Evolutionary conservation across 2,329 filamentous ascomycete species (phyloP).

Genomic region (Diaporthe citriasiana): DNA sequence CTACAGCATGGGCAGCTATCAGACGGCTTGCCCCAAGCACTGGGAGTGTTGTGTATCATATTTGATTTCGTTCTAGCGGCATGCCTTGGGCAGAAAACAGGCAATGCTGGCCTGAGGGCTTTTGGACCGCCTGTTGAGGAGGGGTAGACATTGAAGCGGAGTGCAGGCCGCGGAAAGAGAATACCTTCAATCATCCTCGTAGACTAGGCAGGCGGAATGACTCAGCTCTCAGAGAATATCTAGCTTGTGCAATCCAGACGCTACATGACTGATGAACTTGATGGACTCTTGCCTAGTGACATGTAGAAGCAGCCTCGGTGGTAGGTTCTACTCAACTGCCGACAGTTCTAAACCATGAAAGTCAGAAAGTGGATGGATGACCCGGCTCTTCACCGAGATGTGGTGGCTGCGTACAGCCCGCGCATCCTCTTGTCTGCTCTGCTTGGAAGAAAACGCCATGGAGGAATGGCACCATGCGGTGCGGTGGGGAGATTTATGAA

Average conservation of each 20-base stretch:
- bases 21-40: conserved; percentile 35
- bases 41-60: conserved; percentile 35
- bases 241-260: neutral
- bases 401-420: neutral
- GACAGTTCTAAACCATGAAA: neutral
- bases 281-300: neutral
- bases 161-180: conserved; percentile 43
- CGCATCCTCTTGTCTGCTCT: neutral
- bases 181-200: conserved; percentile 22
- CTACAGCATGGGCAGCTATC: conserved; percentile 40
- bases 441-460: neutral
- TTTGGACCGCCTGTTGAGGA: conserved; percentile 19
- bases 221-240: conserved; percentile 22
- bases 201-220: conserved; percentile 19
- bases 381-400: neutral
- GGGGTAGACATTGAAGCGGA: conserved; percentile 39
- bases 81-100: neutral
- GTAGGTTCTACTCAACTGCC: neutral
- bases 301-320: neutral
- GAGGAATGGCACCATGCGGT: neutral
- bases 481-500: conserved; percentile 1
- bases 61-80: conserved; percentile 1
- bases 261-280: neutral
- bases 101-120: neutral
- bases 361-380: neutral